Evolutionary conservation across 2,329 filamentous ascomycete genomes (phyloP), one percentile per base, ranked within the genome.

Genomic region (Hortaea werneckii): DNA sequence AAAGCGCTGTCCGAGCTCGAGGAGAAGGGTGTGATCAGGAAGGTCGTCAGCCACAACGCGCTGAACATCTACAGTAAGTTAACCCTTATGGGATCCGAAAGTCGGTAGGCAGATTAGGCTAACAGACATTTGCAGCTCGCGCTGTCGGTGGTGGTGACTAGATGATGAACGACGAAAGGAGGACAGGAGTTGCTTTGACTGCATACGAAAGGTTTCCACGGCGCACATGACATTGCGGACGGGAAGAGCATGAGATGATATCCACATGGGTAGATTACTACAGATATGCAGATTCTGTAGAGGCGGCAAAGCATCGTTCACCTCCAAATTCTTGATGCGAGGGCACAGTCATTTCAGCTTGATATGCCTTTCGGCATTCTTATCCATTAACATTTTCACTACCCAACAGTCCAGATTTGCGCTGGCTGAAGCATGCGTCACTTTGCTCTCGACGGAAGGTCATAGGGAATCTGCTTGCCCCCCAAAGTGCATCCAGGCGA

Each of bases 1-100:
- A 77, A 80, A 76, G 90, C 87, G 73, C 78, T 96, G 60, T 77
- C 77, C 69, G 90, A 96, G 69, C 80, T 96, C 64, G 90, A 96
- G 83, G 87, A 94, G 80, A 92, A 89, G 82, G 92, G 90, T 65
- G 80, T 87, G 74, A 98, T 98, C 79, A 95, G 92, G 83, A 90
- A 94, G 75, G 80, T 98, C 65, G 87, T 96, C 60, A 81, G 80
- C 61, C 94, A 98, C 82, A 90, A 83, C 78, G 92, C 89, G 79
- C 83, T 95, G 81, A 87, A 84, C 80, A 94, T 98, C 78, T 98
- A 95, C 86, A 98, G 49, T 51, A 41, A 49, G 49, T 51, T 12
- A 12, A 50, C 20, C 5, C 7, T 5, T 13, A 41, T 6, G 30
- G 26, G 32, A 35, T 35, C 8, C 32, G n/a, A n/a, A 2, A 35